Evolutionary conservation across 1,284 basidiomycete species (phyloP), one percentile per base, ranked within the genome.

Genomic region (Apiotrichum mycotoxinovorans): DNA sequence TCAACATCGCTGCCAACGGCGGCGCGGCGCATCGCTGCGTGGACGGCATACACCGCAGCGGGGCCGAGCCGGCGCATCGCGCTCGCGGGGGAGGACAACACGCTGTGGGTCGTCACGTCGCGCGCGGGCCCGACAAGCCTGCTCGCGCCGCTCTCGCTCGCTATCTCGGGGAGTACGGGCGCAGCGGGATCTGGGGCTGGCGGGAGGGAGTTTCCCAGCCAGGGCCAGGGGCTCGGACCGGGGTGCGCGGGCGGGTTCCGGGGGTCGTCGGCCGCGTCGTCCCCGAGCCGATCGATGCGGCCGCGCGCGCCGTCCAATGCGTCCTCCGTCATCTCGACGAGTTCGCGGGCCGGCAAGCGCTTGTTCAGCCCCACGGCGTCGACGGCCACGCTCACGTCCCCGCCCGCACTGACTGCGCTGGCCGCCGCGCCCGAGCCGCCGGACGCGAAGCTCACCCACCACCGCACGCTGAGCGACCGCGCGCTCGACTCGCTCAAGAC

Each of bases 401-500:
- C 51, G 0, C 23, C 55, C 5, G 43, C 50, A 4, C 20, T 57
- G 14, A 51, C 46, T n/a, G 18, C 22, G 14, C 40, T 25, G n/a
- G 41, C 63, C 14, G 69, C 68, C 4, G 54, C 62, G 1, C 63
- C 63, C 8, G 62, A 64, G 2, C 53, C 63, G 0, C 48, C 59
- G 0, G 62, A 66, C 45, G 34, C 45, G 3, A 63, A 65, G 3
- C 64, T 65, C 56, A 41, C 54, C 0, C 63, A 64, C 30, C 10
- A 25, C 9, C 51, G 25, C 18, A 35, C 41, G 22, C 3, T 15
- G 18, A 34, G 14, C 33, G 3, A n/a, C 2, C 22, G 56, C 4
- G 70, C 74, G 11, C 57, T 64, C 17, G 71, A 71, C n/a, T 63
- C 68, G 12, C 59, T 66, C 18, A 69, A 73, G 47, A 68, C 71